phyloP scores from a whole-genome alignment of 2,329 filamentous ascomycete species.

The Ilyonectria destructans region DNA sequence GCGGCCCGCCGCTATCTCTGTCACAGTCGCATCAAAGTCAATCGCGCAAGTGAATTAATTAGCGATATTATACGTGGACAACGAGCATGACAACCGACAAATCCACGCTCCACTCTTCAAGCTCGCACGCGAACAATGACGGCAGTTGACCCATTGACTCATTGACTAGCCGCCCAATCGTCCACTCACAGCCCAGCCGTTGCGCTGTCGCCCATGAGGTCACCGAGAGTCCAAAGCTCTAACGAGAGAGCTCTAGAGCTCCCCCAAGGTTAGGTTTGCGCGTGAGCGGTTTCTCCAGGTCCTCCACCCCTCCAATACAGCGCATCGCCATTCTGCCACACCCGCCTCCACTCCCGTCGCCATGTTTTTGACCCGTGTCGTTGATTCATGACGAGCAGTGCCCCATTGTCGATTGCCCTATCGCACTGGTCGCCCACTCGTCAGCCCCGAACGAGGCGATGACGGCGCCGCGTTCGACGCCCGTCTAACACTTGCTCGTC shows the following conservation, averaged over 20 bases:
- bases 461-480: constrained; percentile 33
- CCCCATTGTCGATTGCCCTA: constrained; percentile 21
- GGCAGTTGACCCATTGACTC: not conserved
- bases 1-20: not conserved
- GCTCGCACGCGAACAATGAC: constrained; percentile 15
- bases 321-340: constrained; percentile 29
- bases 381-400: constrained; percentile 23
- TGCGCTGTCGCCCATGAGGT: constrained; percentile 25
- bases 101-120: constrained; percentile 14
- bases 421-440: constrained; percentile 25
- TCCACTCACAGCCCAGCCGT: constrained; percentile 2
- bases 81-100: not conserved
- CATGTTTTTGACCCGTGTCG: constrained; percentile 27
- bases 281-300: not conserved
- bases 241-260: constrained; percentile 3
- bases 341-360: constrained; percentile 41
- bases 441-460: constrained; percentile 48
- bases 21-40: not conserved
- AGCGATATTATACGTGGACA: not conserved
- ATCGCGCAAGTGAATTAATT: not conserved
- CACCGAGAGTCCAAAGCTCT: constrained; percentile 19
- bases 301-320: constrained; percentile 4
- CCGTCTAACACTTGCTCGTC: constrained; percentile 19
- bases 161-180: too few species aligned
- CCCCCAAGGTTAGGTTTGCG: constrained; percentile 13